Evolutionary conservation across 1,284 basidiomycete genomes (phyloP).

Genomic region (Rhodotorula sp.): DNA sequence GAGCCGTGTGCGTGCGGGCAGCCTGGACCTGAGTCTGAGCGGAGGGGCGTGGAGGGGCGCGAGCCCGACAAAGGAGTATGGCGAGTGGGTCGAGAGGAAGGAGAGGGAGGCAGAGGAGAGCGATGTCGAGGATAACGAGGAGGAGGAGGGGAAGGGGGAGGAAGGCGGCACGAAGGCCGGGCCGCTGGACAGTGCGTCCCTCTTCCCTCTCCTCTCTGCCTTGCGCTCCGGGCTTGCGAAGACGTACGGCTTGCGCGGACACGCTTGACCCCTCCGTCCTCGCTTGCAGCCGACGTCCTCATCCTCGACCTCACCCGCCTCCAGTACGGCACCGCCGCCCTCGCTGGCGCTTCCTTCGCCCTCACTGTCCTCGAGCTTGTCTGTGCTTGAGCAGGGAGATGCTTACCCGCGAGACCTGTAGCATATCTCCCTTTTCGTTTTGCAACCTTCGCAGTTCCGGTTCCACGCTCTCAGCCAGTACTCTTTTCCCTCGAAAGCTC

Average conservation of each 20-base stretch:
- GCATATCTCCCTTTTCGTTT: not conserved
- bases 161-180: not conserved
- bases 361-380: not conserved
- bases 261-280: not conserved
- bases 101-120: conserved; percentile 1
- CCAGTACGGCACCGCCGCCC: conserved; percentile 1
- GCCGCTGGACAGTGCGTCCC: conserved; percentile 14
- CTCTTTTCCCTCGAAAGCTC: no score
- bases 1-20: no score
- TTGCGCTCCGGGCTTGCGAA: not conserved
- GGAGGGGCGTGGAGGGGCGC: conserved; percentile 5
- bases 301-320: conserved; percentile 9
- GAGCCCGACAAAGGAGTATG: conserved; percentile 1
- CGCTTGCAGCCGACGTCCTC: conserved; percentile 10
- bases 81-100: no score
- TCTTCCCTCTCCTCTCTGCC: no score
- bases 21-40: not conserved
- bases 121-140: conserved; percentile 8
- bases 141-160: not conserved
- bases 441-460: no score
- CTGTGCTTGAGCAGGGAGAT: not conserved
- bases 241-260: not conserved
- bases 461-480: no score
- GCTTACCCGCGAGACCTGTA: not conserved
- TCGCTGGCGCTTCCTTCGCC: not conserved